Percentiles rank a stretch among this genome's conserved stretches.
phyloP scores from a whole-genome alignment of 768 basidiomycete genomes.

The Neoboletus magnificus region DNA sequence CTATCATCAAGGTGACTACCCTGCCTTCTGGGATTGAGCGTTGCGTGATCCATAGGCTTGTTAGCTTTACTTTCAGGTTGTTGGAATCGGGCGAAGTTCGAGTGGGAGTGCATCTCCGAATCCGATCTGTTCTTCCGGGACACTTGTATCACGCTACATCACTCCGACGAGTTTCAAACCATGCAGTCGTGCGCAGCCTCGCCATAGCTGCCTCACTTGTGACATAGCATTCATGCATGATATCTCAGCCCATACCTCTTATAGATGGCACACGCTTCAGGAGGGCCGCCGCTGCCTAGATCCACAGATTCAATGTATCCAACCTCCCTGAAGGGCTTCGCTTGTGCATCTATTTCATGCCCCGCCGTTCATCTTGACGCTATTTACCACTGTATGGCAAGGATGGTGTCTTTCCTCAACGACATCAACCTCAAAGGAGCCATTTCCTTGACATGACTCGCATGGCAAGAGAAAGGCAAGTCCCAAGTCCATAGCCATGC shows the following conservation, averaged over 20 bases:
- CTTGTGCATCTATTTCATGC: neutral
- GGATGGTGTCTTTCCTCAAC: neutral
- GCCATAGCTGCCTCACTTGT: neutral
- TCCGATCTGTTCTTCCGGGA: neutral
- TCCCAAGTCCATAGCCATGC: neutral
- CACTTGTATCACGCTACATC: neutral
- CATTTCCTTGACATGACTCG: neutral
- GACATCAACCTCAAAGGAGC: neutral
- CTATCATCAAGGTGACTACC: constrained; percentile 35
- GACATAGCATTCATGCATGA: neutral
- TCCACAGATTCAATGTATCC: neutral
- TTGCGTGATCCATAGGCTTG: constrained; percentile 13
- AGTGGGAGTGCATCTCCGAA: neutral
- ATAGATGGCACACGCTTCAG: neutral
- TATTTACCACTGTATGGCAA: too few relatives aligned
- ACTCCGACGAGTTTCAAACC: neutral
- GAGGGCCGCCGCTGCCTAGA: neutral
- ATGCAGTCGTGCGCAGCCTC: neutral
- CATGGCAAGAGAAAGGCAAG: neutral
- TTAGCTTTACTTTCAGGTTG: neutral
- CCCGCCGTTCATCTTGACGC: neutral
- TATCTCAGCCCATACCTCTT: neutral
- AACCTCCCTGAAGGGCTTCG: neutral
- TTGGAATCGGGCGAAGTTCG: neutral
- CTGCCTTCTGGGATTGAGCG: constrained; percentile 10